Evolutionary conservation across 208 protist species (phyloP), one percentile per base, ranked within the genome.

Genomic region (Leishmania aethiopica): DNA sequence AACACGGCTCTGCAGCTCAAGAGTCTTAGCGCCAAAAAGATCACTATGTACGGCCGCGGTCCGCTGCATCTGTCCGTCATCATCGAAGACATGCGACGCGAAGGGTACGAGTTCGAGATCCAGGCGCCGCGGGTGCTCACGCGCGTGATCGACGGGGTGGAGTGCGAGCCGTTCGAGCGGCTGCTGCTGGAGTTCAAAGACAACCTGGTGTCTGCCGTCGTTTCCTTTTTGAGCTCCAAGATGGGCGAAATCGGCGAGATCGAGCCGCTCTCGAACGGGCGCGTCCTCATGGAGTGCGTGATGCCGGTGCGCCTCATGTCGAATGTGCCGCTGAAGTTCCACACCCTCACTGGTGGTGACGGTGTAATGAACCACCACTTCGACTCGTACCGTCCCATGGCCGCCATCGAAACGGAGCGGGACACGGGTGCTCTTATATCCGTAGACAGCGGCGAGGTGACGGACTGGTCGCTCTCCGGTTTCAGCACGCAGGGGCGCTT

Each of bases 11-110:
- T 98, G 62, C 91, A 94, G 80, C 88, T 98, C 32, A 84, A 77
- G 79, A 79, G 37, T 69, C 76, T 80, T 55, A 87, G 85, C 40
- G 82, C 89, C 13, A 86, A 83, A 51, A 86, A 98, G 67, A 88
- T 95, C 37, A 97, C 93, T 51, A 79, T 99, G 78, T 90, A 92
- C 84, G 99, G 98, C 55, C 91, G 99, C 70, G 99, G 99, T 37
- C 98, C 99, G 71, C 92, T 99, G 84, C 99, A 99, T 87, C 92
- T 99, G 19, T 99, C 97, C 77, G 96, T 99, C 37, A 97, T 99
- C 72, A 95, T 99, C 66, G 98, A 99, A 79, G 98, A 99, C 53
- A 99, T 99, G 98, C 93, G 99, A 51, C 95, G 99, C 77, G 98
- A 99, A 83, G 98, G 98, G 40, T 99, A 97, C 82, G 99, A 99